Percentiles rank a stretch among this genome's conserved stretches.
Evolutionary conservation across 2,329 filamentous ascomycete genomes (phyloP).

Genomic region (Epicoccum sorghinum): DNA sequence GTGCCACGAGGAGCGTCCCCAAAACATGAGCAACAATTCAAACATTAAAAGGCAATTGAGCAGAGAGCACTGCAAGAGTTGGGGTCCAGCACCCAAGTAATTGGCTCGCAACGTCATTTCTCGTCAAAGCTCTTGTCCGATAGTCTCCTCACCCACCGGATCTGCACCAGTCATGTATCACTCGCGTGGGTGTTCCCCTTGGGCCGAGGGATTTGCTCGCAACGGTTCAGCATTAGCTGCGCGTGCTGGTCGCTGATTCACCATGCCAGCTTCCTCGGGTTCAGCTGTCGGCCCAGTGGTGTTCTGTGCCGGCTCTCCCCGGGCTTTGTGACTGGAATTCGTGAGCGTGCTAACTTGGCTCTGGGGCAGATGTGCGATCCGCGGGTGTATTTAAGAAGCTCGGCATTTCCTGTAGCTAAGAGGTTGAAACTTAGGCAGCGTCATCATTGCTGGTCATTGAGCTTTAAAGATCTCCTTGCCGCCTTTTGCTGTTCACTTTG

Average conservation of each 20-base stretch:
- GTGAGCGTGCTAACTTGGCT: conserved; percentile 21
- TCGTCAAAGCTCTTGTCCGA: conserved; percentile 26
- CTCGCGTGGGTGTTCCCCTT: conserved; percentile 33
- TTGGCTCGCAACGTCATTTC: conserved; percentile 44
- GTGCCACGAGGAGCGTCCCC: conserved; percentile 16
- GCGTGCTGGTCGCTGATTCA: conserved; percentile 21
- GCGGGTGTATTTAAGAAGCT: conserved; percentile 38
- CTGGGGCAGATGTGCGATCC: conserved; percentile 24
- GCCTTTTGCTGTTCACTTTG: not conserved
- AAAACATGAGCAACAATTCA: not conserved
- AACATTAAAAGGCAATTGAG: conserved; percentile 1
- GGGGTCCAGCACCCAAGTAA: conserved; percentile 27
- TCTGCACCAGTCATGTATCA: conserved; percentile 16
- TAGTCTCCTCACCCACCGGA: conserved; percentile 28
- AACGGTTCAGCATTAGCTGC: conserved; percentile 17
- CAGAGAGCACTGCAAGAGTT: not conserved
- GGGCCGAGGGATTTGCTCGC: conserved; percentile 37
- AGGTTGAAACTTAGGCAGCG: conserved; percentile 17
- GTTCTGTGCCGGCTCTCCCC: conserved; percentile 41
- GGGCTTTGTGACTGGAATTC: conserved; percentile 28
- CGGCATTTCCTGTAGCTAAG: conserved; percentile 25
- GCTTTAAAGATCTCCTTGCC: not conserved
- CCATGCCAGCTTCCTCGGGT: conserved; percentile 33
- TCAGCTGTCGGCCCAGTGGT: conserved; percentile 44
- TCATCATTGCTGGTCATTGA: conserved; percentile 31